Evolutionary conservation across 2,329 filamentous ascomycete species (phyloP), one percentile per base, ranked within the genome.

Genomic region (Akanthomyces muscarius): DNA sequence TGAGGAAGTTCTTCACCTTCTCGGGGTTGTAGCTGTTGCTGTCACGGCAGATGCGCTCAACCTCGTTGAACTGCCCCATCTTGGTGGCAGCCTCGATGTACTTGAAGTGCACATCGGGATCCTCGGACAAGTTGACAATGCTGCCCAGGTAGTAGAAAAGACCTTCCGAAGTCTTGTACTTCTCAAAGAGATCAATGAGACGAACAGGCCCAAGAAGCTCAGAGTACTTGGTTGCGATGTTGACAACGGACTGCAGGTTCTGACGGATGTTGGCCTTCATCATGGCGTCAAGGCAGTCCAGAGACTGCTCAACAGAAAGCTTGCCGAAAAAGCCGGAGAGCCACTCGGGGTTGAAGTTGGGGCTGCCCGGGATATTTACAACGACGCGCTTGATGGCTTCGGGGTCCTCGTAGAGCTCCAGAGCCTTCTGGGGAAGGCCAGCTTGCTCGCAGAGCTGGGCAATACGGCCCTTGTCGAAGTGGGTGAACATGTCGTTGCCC

Each of bases 1-100:
- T 99, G 66, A 99, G 81, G 86, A 98, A 99, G 81, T 99, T 99
- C 84, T 97, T 97, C 63, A 97, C 92, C 82, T 97, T 96, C 77
- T 97, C 92, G 0, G 92, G 85, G 75, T 97, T 94, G 78, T 92
- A 94, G 72, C 85, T 84, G 75, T 90, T 92, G 83, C 89, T 96
- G 76, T 99, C 95, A 65, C 96, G 88, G 80, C 94, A 98, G 71
- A 99, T 94, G 61, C 95, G 90, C 83, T 99, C 94, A 23, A 99
- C 95, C 73, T 99, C 95, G 68, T 91, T 93, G 72, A 97, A 86
- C 77, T 99, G 94, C 36, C 89, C 88, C 86, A 97, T 96, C 73
- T 88, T 90, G 28, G 93, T 97, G 38, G 96, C 95, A 62, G 95
- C 92, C 78, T 99, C 94, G 64, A 99, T 97, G 77, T 99, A 99